phyloP scores from a whole-genome alignment of 139 green algal species.

The Chlamydomonas sp. region DNA sequence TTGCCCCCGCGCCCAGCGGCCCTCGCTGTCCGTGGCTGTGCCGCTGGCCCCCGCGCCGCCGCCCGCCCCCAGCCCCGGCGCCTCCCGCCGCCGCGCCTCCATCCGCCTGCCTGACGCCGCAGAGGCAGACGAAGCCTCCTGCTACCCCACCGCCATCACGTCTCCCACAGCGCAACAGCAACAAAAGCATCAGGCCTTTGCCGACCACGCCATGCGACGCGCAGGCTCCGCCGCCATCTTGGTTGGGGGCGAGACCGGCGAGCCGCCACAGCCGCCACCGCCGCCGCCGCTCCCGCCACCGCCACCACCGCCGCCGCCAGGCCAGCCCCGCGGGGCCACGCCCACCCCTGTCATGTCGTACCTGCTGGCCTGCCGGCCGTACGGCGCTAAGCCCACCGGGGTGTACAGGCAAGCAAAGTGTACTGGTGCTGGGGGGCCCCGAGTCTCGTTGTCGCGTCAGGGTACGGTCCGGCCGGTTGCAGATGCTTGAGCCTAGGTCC shows the following conservation, averaged over 20 bases:
- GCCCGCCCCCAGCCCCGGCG: neutral
- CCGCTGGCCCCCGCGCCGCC: no score
- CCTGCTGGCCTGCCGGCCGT: neutral
- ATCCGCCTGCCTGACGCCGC: neutral
- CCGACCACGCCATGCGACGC: no score
- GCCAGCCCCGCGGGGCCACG: no score
- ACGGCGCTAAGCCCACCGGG: constrained; percentile 6
- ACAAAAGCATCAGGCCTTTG: no score
- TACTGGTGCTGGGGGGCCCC: neutral
- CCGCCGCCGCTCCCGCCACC: neutral
- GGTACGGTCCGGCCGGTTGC: no score
- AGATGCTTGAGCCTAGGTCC: no score
- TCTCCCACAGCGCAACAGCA: no score
- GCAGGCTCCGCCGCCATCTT: no score
- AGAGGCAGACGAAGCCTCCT: neutral
- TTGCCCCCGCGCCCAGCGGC: neutral
- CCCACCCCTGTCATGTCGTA: constrained; percentile 5
- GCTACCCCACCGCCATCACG: neutral
- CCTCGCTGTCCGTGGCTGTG: neutral
- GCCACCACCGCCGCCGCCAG: neutral
- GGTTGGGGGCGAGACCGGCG: no score
- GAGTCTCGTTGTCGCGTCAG: neutral
- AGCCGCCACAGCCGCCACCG: neutral
- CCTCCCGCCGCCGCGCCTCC: neutral
- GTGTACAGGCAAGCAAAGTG: constrained; percentile 4